Evolutionary conservation across 2,329 filamentous ascomycete genomes (phyloP).

Genomic region (Pseudocercospora crystallina): DNA sequence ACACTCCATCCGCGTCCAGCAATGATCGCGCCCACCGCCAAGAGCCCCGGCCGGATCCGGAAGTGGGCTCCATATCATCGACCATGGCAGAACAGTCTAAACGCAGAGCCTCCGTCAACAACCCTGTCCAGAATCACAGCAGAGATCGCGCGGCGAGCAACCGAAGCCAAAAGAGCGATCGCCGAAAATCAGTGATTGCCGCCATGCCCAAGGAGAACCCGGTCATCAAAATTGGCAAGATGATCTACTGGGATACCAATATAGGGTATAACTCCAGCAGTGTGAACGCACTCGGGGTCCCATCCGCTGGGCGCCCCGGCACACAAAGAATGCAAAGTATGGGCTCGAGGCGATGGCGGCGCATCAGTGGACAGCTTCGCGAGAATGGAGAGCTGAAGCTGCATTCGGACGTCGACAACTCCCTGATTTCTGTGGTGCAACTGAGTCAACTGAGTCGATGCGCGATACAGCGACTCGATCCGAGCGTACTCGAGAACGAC

Average conservation of each 20-base stretch:
- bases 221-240: conserved; percentile 82
- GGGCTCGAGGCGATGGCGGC: conserved; percentile 71
- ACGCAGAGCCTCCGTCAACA: conserved; percentile 25
- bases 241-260: conserved; percentile 76
- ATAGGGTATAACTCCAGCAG: conserved; percentile 50
- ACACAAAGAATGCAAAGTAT: conserved; percentile 58
- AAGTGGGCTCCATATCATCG: conserved; percentile 19
- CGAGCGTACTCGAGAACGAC: conserved; percentile 86
- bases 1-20: conserved; percentile 21
- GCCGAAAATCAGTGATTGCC: conserved; percentile 48
- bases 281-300: conserved; percentile 19
- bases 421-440: conserved; percentile 78
- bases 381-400: conserved; percentile 95
- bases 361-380: conserved; percentile 87
- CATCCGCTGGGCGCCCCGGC: conserved; percentile 42
- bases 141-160: conserved; percentile 31
- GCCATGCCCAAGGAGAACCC: conserved; percentile 66
- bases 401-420: conserved; percentile 79
- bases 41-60: conserved; percentile 19
- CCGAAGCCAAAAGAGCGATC: conserved; percentile 29
- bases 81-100: conserved; percentile 17
- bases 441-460: conserved; percentile 85
- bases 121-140: conserved; percentile 14
- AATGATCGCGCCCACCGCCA: conserved; percentile 5
- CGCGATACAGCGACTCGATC: conserved; percentile 85